phyloP scores from a whole-genome alignment of 352 stramenopile genomes.

The Pythium vanterpoolii region DNA sequence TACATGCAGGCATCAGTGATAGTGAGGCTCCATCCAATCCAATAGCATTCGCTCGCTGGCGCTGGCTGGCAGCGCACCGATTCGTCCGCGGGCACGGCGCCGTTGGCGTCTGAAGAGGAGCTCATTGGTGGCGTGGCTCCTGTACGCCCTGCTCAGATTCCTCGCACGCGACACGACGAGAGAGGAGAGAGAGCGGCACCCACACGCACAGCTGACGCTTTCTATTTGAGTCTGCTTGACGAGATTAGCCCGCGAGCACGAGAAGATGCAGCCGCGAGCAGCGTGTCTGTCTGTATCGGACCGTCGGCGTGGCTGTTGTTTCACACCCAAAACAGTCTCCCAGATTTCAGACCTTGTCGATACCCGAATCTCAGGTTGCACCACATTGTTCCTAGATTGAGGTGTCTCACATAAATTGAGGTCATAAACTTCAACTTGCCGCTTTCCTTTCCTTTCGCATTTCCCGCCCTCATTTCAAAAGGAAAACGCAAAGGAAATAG shows the following conservation, averaged over 20 bases:
- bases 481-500: conserved; percentile 5
- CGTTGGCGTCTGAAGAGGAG: conserved; percentile 5
- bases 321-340: conserved; percentile 19
- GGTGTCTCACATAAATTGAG: conserved; percentile 12
- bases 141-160: not conserved
- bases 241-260: not conserved
- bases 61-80: conserved; percentile 4
- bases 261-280: not conserved
- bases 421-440: conserved; percentile 18
- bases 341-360: conserved; percentile 5
- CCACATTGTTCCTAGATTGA: not conserved
- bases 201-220: not conserved
- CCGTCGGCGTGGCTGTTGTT: not conserved
- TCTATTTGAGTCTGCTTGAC: not conserved
- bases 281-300: not conserved
- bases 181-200: not conserved
- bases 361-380: conserved; percentile 1
- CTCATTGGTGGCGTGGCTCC: not conserved
- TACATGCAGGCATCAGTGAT: too few relatives aligned
- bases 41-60: not conserved
- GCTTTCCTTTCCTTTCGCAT: not conserved
- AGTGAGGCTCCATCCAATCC: conserved; percentile 4
- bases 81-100: conserved; percentile 13
- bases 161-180: not conserved
- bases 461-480: not conserved